Base-by-base conservation (phyloP, 768 basidiomycete species). In the Collybia mongolica region DNA sequence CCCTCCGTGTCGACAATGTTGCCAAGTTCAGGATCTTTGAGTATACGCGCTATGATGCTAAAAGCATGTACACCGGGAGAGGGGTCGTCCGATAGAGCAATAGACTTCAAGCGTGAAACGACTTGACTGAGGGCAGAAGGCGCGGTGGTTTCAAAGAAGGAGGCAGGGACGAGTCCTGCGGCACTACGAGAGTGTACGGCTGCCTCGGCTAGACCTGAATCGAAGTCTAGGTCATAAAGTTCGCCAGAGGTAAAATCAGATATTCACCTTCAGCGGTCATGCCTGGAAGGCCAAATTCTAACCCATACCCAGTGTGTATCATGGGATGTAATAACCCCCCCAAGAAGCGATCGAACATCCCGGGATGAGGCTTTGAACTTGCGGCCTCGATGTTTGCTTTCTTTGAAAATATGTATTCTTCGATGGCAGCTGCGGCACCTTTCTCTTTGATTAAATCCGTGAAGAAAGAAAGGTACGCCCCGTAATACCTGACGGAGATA, bases 281-380 rank as follows among this genome's bases (percentile, higher is more conserved):
- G 1, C 85, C 87, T 2, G 79, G 75, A 24, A 84, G 56, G 12
- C 63, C 69, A 53, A 87, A 88, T 62, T 88, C 88, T 2, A 77
- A 65, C 1, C 84, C 86, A 64, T 81, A 83, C 19, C 83, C 85
- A 1, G 68, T 56, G 56, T 88, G 85, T 42, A 89, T 88, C 43
- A 86, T 52, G 0, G 88, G 84, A 59, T 90, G 88, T 3, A 88
- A 14, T 1, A 85, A 58, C 2, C 82, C 84, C 0, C 72, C 72
- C 2, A 84, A 38, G 58, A 84, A 75, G 15, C 84, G 77, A 35
- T 72, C 73, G n/a, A 88, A 60, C 58, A 70, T 65, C 32, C 60
- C 56, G 6, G 79, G 77, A 17, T 56, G 46, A 20, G 74, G 69
- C 0, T 61, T 59, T 7, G 58, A 62, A 36, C 46, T 17, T 55